Percentiles rank a stretch among this genome's conserved stretches.
Conservation (phyloP, 2,329 filamentous ascomycete genomes). For the Hypoxylon sp. region DNA sequence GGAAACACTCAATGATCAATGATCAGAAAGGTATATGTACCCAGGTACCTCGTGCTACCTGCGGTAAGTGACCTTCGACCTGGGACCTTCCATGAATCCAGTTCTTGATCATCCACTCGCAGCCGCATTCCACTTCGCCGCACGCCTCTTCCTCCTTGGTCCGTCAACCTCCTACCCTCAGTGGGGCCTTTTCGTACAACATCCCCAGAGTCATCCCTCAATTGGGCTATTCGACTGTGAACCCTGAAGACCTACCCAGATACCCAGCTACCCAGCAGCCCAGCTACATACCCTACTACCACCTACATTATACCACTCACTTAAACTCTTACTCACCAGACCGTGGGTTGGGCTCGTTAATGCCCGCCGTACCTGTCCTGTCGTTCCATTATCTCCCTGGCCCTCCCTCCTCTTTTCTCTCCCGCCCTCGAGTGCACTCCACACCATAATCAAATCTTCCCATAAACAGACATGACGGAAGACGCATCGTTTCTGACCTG, state of each 20-base stretch:
- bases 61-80: constrained; percentile 24
- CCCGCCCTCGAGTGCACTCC: constrained; percentile 1
- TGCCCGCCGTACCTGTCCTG: constrained; percentile 15
- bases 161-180: constrained; percentile 36
- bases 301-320: constrained; percentile 8
- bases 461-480: constrained; percentile 34
- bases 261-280: neutral
- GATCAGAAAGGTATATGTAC: neutral
- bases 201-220: constrained; percentile 38
- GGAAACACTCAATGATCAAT: too few species aligned
- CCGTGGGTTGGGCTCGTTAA: constrained; percentile 7
- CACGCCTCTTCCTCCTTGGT: constrained; percentile 45
- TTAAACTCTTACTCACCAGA: constrained; percentile 5
- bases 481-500: constrained; percentile 40
- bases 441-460: constrained; percentile 5
- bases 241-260: neutral
- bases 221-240: constrained; percentile 27
- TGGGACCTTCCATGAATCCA: constrained; percentile 33
- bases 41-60: constrained; percentile 13
- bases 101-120: constrained; percentile 43
- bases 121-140: constrained; percentile 46
- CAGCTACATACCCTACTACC: constrained; percentile 12
- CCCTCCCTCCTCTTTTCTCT: constrained; percentile 16
- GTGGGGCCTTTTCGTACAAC: constrained; percentile 32
- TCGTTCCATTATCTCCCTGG: constrained; percentile 17